Conservation (phyloP, 2,329 filamentous ascomycete genomes). For the Hirsutella thompsonii region DNA sequence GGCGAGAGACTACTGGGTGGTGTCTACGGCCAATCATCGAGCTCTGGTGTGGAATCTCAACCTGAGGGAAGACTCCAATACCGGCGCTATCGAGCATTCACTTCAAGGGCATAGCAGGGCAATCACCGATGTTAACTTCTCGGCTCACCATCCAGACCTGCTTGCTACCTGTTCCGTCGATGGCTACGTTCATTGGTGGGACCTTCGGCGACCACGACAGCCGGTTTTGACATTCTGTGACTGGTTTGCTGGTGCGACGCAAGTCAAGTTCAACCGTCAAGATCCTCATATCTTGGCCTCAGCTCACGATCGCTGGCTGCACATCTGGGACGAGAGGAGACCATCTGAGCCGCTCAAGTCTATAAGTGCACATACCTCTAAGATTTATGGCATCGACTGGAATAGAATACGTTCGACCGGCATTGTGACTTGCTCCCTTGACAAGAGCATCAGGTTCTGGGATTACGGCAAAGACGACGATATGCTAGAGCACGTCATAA, state of each 20-base stretch:
- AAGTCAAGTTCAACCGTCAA: conserved; percentile 89
- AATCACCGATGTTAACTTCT: conserved; percentile 95
- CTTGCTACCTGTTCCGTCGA: conserved; percentile 87
- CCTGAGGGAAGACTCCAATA: conserved; percentile 57
- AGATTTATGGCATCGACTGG: conserved; percentile 95
- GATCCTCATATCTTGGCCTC: conserved; percentile 80
- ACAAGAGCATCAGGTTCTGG: conserved; percentile 91
- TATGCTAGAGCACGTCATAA: conserved; percentile 62
- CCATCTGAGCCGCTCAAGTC: conserved; percentile 67
- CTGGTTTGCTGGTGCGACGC: conserved; percentile 86
- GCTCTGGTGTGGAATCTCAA: conserved; percentile 90
- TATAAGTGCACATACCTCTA: conserved; percentile 79
- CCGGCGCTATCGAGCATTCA: conserved; percentile 69
- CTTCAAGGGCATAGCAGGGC: conserved; percentile 72
- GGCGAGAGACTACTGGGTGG: conserved; percentile 80
- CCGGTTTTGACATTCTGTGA: conserved; percentile 76
- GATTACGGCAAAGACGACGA: conserved; percentile 54
- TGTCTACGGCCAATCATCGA: conserved; percentile 88
- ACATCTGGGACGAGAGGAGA: conserved; percentile 82
- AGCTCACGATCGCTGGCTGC: conserved; percentile 75
- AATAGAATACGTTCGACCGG: conserved; percentile 62
- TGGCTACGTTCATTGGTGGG: conserved; percentile 88
- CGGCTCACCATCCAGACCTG: conserved; percentile 78
- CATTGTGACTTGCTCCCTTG: conserved; percentile 78
- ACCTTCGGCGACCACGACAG: conserved; percentile 60